Conservation (phyloP, 2,329 filamentous ascomycete genomes). For the Pyrenochaeta sp. region DNA sequence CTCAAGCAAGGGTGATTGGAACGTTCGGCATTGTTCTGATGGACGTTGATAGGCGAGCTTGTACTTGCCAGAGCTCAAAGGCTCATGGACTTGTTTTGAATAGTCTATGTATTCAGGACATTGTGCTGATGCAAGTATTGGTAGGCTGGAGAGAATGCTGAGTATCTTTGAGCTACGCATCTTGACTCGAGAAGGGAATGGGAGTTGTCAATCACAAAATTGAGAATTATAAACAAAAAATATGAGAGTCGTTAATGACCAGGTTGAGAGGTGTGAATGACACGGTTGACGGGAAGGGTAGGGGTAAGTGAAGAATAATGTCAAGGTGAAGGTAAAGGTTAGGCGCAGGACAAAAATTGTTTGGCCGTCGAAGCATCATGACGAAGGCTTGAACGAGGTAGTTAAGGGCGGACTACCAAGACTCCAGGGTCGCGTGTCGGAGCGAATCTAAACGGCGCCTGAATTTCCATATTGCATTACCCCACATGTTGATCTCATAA, state of each 20-base stretch:
- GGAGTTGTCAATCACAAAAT: no score
- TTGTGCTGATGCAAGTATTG: constrained; percentile 37
- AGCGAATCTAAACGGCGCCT: constrained; percentile 18
- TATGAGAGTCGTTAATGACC: no score
- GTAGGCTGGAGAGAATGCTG: constrained; percentile 18
- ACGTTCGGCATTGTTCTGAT: constrained; percentile 54
- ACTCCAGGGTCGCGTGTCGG: constrained; percentile 8
- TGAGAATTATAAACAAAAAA: no score
- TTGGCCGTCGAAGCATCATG: constrained; percentile 1
- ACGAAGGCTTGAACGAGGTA: constrained; percentile 2
- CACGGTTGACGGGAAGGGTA: no score
- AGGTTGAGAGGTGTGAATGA: no score
- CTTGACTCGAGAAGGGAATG: constrained; percentile 8
- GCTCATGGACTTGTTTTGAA: constrained; percentile 50
- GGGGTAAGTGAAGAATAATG: no score
- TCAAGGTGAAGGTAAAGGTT: not conserved
- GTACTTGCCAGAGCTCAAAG: constrained; percentile 54
- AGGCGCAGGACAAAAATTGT: not conserved
- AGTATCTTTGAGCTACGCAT: constrained; percentile 34
- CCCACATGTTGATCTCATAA: constrained; percentile 39
- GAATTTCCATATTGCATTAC: constrained; percentile 32
- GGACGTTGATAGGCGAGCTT: constrained; percentile 57
- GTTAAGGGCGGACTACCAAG: not conserved
- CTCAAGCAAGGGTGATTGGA: constrained; percentile 55
- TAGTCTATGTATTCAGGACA: constrained; percentile 57